phyloP scores from a whole-genome alignment of 2,329 filamentous ascomycete species.

The Arthrobotrys pseudoclavata region DNA sequence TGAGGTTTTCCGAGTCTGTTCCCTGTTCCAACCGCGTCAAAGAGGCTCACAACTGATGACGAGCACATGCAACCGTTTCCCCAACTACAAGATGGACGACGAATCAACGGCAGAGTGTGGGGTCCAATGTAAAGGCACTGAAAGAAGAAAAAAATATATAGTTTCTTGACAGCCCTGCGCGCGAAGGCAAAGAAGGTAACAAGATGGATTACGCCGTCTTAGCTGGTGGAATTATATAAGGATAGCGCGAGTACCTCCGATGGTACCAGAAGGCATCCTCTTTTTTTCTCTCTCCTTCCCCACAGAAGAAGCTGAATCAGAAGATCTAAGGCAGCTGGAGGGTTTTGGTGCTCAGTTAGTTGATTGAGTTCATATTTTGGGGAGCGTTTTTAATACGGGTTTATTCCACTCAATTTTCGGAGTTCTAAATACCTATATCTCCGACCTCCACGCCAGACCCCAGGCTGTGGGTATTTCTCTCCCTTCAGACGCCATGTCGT shows the following conservation, averaged over 20 bases:
- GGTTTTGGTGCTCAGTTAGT: conserved; percentile 24
- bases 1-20: conserved; percentile 20
- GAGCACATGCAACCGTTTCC: conserved; percentile 56
- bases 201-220: neutral
- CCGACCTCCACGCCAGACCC: conserved; percentile 6
- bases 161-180: neutral
- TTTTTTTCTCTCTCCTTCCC: conserved; percentile 26
- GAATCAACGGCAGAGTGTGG: conserved; percentile 18
- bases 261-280: conserved; percentile 17
- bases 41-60: conserved; percentile 27
- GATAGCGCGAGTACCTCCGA: conserved; percentile 12
- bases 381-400: neutral
- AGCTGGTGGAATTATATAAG: conserved; percentile 26
- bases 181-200: conserved; percentile 8
- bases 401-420: conserved; percentile 5
- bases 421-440: neutral
- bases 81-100: conserved; percentile 32
- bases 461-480: conserved; percentile 3
- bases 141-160: conserved; percentile 26
- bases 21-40: conserved; percentile 40
- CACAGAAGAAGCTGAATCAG: conserved; percentile 17
- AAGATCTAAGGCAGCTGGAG: conserved; percentile 1
- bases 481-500: conserved; percentile 37
- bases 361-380: conserved; percentile 11
- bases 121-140: conserved; percentile 9